phyloP scores from a whole-genome alignment of 495 filamentous ascomycete genomes.

The Patellaria atrata region DNA sequence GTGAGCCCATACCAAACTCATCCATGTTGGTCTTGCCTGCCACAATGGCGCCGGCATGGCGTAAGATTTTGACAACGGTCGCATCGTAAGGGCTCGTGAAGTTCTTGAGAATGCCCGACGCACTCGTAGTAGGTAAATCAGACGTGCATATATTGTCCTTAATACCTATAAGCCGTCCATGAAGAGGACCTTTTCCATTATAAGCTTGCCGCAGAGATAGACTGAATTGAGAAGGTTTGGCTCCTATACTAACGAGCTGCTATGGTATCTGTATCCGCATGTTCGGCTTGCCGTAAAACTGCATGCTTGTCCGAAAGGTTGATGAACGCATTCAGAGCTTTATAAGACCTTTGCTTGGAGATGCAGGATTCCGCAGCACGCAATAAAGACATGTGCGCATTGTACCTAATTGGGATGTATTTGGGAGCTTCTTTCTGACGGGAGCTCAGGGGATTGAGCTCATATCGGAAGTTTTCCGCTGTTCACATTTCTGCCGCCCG shows the following conservation, averaged over 20 bases:
- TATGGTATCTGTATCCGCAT: conserved; percentile 16
- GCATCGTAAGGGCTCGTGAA: conserved; percentile 70
- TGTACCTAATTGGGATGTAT: too few species aligned
- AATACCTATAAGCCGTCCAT: conserved; percentile 51
- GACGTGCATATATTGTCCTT: conserved; percentile 84
- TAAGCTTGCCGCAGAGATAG: neutral
- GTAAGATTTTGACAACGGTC: conserved; percentile 58
- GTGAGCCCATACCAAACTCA: conserved; percentile 97
- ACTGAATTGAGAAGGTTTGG: neutral
- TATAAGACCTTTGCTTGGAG: conserved; percentile 12
- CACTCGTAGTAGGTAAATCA: conserved; percentile 62
- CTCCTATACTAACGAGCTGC: neutral
- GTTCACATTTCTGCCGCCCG: too few species aligned
- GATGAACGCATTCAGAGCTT: conserved; percentile 25
- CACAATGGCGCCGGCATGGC: conserved; percentile 47
- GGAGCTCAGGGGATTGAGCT: too few species aligned
- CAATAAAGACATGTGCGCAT: conserved; percentile 26
- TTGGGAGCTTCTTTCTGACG: too few species aligned
- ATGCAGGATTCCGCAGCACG: conserved; percentile 19
- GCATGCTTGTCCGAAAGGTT: conserved; percentile 7
- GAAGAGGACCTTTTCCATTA: conserved; percentile 11
- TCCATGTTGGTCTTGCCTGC: conserved; percentile 84
- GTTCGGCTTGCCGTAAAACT: conserved; percentile 9
- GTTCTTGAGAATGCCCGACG: conserved; percentile 55
- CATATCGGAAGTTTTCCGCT: too few species aligned